These are phyloP conservation scores for Crithidia brevicula DNA, from an alignment of 208 protist genomes.

Conservation along the genomic window DNA sequence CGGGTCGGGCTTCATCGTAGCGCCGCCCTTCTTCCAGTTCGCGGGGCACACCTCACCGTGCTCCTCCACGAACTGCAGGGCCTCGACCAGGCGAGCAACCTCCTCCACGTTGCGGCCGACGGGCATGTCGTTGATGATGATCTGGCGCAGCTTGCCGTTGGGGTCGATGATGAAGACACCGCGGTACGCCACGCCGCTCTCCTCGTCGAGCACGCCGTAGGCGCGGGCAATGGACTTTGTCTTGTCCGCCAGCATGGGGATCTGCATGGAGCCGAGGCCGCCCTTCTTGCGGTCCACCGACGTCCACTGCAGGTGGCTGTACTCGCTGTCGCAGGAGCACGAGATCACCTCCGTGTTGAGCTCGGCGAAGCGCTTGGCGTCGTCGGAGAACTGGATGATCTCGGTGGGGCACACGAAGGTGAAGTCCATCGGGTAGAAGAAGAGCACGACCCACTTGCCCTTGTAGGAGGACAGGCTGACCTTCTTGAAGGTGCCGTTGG, in stretches of 20 bases:
- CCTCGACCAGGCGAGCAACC: constrained; percentile 95
- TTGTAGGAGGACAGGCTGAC: constrained; percentile 90
- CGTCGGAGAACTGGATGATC: constrained; percentile 96
- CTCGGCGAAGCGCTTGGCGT: constrained; percentile 88
- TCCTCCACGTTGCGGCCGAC: constrained; percentile 96
- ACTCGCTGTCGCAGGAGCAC: constrained; percentile 95
- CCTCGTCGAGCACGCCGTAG: constrained; percentile 95
- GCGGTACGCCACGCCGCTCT: constrained; percentile 87
- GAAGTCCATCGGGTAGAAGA: constrained; percentile 98
- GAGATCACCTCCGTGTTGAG: constrained; percentile 92
- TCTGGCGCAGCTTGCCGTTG: constrained; percentile 90
- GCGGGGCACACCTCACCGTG: constrained; percentile 96
- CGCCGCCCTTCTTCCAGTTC: constrained; percentile 91
- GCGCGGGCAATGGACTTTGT: constrained; percentile 90
- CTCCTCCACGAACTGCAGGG: constrained; percentile 95
- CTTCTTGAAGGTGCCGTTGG: constrained; percentile 95
- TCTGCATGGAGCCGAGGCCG: constrained; percentile 96
- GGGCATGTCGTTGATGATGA: constrained; percentile 96
- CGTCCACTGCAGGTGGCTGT: constrained; percentile 97
- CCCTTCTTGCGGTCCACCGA: constrained; percentile 95
- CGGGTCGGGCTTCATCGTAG: constrained; percentile 94
- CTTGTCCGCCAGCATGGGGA: constrained; percentile 97
- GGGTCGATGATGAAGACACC: constrained; percentile 97
- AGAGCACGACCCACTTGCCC: constrained; percentile 95
- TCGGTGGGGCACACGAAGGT: constrained; percentile 98